phyloP scores from a whole-genome alignment of 805 yeast genomes.

The Candida germanica region DNA sequence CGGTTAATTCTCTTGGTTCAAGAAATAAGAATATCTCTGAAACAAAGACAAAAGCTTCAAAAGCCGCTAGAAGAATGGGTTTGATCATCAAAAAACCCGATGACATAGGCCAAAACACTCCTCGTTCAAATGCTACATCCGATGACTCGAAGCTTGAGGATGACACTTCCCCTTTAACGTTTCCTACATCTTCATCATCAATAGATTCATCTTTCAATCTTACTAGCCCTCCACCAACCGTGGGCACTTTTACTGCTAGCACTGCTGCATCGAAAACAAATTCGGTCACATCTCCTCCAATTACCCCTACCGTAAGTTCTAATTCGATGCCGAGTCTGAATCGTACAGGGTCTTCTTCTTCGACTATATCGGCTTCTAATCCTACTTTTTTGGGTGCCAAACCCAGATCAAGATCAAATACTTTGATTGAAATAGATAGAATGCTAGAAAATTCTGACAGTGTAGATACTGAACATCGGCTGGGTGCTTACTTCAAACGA shows the following conservation, averaged over 20 bases:
- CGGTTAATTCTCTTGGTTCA: constrained; percentile 17
- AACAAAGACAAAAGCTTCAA: constrained; percentile 49
- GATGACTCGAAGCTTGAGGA: constrained; percentile 6
- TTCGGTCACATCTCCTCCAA: neutral
- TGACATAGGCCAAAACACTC: constrained; percentile 12
- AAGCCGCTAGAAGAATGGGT: constrained; percentile 76
- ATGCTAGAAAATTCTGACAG: constrained; percentile 35
- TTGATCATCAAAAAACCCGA: constrained; percentile 51
- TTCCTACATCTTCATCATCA: constrained; percentile 18
- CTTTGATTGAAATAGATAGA: constrained; percentile 32
- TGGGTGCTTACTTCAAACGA: constrained; percentile 63
- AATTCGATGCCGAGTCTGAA: no score
- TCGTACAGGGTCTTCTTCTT: neutral
- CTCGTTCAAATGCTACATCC: constrained; percentile 6
- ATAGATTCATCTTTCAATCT: constrained; percentile 13
- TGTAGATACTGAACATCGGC: constrained; percentile 46
- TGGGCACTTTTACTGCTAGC: constrained; percentile 16
- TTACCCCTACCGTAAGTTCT: neutral
- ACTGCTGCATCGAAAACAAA: constrained; percentile 7
- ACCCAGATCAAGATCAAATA: constrained; percentile 34
- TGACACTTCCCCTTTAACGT: constrained; percentile 13
- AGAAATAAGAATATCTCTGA: constrained; percentile 32
- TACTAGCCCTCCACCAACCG: constrained; percentile 14
- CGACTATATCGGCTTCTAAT: constrained; percentile 7
- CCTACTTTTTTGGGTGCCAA: neutral